Conservation (phyloP, 2,329 filamentous ascomycete genomes). For the Botrytis pseudocinerea region DNA sequence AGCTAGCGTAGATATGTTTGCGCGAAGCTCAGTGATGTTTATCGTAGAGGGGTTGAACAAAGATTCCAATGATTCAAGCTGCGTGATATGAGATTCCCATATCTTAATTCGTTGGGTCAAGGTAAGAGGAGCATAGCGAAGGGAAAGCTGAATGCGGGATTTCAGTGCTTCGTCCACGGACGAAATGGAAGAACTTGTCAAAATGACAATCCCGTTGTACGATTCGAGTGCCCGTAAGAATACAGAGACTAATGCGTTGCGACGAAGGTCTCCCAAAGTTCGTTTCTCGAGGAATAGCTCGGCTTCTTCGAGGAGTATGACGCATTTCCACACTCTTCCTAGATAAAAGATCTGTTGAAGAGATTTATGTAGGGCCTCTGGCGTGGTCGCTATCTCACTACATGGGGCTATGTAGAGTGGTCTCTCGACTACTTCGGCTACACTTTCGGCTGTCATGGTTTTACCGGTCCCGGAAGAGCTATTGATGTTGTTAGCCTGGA, state of each 20-base stretch:
- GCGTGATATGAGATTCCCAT: conserved; percentile 24
- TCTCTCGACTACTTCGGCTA: conserved; percentile 14
- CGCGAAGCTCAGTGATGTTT: conserved; percentile 17
- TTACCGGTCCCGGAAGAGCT: conserved; percentile 22
- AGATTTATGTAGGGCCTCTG: conserved; percentile 7
- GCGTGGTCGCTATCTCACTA: conserved; percentile 16
- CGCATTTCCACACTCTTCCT: conserved; percentile 21
- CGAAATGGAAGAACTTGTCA: conserved; percentile 45
- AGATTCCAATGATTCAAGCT: conserved; percentile 46
- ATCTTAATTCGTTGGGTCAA: conserved; percentile 21
- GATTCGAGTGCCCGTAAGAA: conserved; percentile 46
- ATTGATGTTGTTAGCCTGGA: neutral
- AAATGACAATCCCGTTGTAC: conserved; percentile 44
- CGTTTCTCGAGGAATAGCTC: conserved; percentile 22
- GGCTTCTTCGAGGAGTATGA: conserved; percentile 20
- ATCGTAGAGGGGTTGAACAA: conserved; percentile 17
- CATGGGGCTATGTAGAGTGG: conserved; percentile 16
- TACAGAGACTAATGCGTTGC: conserved; percentile 29
- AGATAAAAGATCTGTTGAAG: conserved; percentile 19
- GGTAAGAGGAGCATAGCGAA: conserved; percentile 34
- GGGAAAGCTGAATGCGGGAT: conserved; percentile 41
- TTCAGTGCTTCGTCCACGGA: conserved; percentile 44
- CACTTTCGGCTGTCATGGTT: conserved; percentile 21
- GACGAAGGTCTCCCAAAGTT: conserved; percentile 10
- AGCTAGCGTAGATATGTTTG: conserved; percentile 5